phyloP scores from a whole-genome alignment of 805 yeast genomes.

The Candida sonorensis region DNA sequence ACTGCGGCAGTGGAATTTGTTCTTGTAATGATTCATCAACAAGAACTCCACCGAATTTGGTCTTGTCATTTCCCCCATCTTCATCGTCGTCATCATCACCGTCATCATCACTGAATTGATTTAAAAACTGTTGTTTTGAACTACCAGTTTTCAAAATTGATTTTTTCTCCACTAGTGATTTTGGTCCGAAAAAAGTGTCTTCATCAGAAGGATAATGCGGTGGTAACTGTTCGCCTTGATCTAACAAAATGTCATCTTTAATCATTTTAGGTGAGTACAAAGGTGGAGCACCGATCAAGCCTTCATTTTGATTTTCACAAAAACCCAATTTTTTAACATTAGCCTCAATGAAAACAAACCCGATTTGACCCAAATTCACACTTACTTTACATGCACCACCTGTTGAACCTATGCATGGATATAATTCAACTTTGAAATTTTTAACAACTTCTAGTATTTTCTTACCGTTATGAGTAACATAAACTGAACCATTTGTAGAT shows the following conservation, averaged over 20 bases:
- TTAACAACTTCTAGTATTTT: slow-evolving; percentile 43
- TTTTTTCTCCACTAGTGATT: slow-evolving; percentile 10
- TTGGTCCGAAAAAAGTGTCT: slow-evolving; percentile 53
- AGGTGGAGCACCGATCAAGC: slow-evolving; percentile 33
- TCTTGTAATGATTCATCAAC: too few species aligned
- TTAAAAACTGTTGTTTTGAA: too few species aligned
- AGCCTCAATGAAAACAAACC: slow-evolving; percentile 86
- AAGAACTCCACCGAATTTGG: too few species aligned
- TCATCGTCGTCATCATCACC: background rate
- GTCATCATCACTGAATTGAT: background rate
- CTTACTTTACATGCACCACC: slow-evolving; percentile 42
- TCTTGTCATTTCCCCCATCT: too few species aligned
- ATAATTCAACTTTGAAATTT: slow-evolving; percentile 42
- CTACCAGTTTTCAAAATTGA: background rate
- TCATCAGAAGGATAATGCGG: slow-evolving; percentile 64
- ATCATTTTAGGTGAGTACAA: slow-evolving; percentile 22
- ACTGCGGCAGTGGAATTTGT: too few species aligned
- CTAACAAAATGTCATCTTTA: slow-evolving; percentile 48
- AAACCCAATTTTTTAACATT: slow-evolving; percentile 58
- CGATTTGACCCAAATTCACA: slow-evolving; percentile 78
- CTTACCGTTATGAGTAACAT: slow-evolving; percentile 50
- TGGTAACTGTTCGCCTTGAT: slow-evolving; percentile 67
- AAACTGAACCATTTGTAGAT: slow-evolving; percentile 40
- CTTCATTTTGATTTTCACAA: slow-evolving; percentile 40
- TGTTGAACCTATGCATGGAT: slow-evolving; percentile 49